These are phyloP conservation scores for Alnus glutinosa DNA, from an alignment of 306 rosid genomes.

Conservation along the genomic window DNA sequence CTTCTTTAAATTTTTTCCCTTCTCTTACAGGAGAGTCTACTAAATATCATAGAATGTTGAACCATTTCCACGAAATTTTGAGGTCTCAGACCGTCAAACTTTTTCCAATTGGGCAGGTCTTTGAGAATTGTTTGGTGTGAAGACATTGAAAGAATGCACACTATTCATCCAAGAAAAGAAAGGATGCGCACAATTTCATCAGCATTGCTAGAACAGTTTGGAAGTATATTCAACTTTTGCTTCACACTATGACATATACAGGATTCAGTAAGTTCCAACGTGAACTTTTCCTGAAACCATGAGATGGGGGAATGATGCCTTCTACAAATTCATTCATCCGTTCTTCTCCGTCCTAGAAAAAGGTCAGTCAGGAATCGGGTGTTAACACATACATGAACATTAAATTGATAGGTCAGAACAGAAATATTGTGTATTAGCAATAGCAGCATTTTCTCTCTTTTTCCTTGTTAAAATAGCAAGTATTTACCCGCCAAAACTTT, in stretches of 20 bases:
- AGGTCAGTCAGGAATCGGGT: conserved; percentile 29
- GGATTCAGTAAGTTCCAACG: conserved; percentile 15
- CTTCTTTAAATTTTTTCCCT: conserved; percentile 3
- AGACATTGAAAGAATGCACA: background rate
- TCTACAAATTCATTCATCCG: conserved; percentile 20
- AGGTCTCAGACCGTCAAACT: background rate
- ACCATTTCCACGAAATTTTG: background rate
- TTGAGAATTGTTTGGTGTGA: background rate
- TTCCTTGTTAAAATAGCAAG: conserved; percentile 2
- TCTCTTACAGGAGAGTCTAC: conserved; percentile 17
- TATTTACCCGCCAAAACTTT: conserved; percentile 25
- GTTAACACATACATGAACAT: conserved; percentile 43
- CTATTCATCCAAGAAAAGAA: background rate
- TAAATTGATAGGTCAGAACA: conserved; percentile 38
- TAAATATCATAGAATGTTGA: background rate
- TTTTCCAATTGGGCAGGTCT: background rate
- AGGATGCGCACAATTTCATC: conserved; percentile 9
- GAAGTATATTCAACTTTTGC: conserved; percentile 34
- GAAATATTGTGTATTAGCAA: conserved; percentile 35
- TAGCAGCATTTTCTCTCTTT: conserved; percentile 29
- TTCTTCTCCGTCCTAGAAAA: conserved; percentile 19
- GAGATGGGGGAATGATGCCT: conserved; percentile 18
- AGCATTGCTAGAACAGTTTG: conserved; percentile 27
- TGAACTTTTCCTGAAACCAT: conserved; percentile 23
- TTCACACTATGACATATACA: background rate